Evolutionary conservation across 1,284 basidiomycete genomes (phyloP).

Genomic region (Phlebopus sp.): DNA sequence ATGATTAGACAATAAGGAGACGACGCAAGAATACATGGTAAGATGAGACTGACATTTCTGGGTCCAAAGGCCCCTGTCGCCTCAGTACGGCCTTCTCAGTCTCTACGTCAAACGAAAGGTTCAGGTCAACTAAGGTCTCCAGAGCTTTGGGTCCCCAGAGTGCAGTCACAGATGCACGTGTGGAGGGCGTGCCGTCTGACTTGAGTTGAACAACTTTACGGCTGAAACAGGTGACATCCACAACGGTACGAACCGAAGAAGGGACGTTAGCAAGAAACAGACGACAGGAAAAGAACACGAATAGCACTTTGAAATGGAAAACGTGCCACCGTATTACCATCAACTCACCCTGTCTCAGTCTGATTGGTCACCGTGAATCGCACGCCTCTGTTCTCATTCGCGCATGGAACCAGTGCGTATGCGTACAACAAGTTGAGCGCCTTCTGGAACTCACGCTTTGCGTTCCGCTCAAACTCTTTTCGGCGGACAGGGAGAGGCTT

Average conservation of each 20-base stretch:
- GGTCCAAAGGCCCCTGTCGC: constrained; percentile 11
- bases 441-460: constrained; percentile 89
- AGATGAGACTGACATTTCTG: constrained; percentile 15
- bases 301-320: no score
- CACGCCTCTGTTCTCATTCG: constrained; percentile 56
- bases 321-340: neutral
- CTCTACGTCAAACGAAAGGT: constrained; percentile 69
- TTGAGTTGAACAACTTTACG: constrained; percentile 72
- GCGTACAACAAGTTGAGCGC: constrained; percentile 80
- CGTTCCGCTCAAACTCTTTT: constrained; percentile 88
- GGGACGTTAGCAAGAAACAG: neutral
- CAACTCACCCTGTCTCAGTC: constrained; percentile 66
- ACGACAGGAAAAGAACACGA: neutral
- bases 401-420: constrained; percentile 86
- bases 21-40: neutral
- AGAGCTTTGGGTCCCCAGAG: constrained; percentile 86
- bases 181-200: constrained; percentile 64
- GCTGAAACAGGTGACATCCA: constrained; percentile 41
- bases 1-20: neutral
- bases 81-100: constrained; percentile 49
- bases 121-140: constrained; percentile 72
- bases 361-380: constrained; percentile 78
- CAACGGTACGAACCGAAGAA: neutral
- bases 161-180: constrained; percentile 67
- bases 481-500: constrained; percentile 83